phyloP scores from a whole-genome alignment of 129 eudicot species.

The Flaveria brownii region DNA sequence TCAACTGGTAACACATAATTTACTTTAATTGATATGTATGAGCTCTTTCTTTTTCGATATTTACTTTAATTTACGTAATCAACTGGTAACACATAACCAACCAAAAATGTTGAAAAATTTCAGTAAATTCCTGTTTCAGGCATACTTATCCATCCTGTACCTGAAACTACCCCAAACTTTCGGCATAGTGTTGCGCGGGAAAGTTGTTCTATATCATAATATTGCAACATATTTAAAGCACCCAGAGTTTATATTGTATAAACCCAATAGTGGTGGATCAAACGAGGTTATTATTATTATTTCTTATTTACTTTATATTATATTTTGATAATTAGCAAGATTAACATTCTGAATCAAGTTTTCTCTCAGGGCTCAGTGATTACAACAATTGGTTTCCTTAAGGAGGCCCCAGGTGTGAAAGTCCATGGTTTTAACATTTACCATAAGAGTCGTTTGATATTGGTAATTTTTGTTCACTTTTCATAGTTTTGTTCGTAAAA shows the following conservation, averaged over 20 bases:
- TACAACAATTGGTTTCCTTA: constrained; percentile 54
- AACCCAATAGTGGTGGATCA: constrained; percentile 40
- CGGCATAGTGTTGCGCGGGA: constrained; percentile 45
- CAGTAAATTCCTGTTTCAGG: constrained; percentile 38
- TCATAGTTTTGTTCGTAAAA: not conserved
- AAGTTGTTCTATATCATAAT: constrained; percentile 45
- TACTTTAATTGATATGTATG: too few relatives aligned
- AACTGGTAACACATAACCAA: not conserved
- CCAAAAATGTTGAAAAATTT: not conserved
- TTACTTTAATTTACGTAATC: not conserved
- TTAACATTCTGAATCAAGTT: not conserved
- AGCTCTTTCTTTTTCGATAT: not conserved
- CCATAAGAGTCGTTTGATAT: constrained; percentile 53
- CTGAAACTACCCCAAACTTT: constrained; percentile 43
- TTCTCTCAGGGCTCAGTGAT: constrained; percentile 41
- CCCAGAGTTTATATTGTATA: constrained; percentile 49
- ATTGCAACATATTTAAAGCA: constrained; percentile 50
- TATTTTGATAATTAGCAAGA: not conserved
- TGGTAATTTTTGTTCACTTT: constrained; percentile 36
- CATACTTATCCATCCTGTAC: constrained; percentile 57
- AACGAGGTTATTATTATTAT: constrained; percentile 19
- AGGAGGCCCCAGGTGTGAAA: constrained; percentile 55
- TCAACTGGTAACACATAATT: not conserved
- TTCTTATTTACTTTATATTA: not conserved
- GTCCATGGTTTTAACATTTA: constrained; percentile 59